Conservation (phyloP, 768 basidiomycete species). For the Lenzites betulinus region DNA sequence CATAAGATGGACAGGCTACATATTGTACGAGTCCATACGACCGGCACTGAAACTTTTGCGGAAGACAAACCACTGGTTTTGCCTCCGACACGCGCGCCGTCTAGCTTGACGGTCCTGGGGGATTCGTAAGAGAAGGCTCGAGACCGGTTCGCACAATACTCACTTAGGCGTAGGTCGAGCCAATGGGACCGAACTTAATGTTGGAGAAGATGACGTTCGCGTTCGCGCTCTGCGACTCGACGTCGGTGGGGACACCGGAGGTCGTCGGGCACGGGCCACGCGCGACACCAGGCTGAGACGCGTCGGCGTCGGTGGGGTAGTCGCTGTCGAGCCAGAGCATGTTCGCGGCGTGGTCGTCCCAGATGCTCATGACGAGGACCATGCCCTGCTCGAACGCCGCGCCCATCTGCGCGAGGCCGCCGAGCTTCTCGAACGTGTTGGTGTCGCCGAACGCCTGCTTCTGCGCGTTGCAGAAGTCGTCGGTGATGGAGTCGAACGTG, state of each 20-base stretch:
- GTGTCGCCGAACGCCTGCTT: slow-evolving; percentile 49
- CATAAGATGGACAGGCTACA: too few species aligned
- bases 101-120: background rate
- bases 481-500: slow-evolving; percentile 49
- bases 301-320: slow-evolving; percentile 27
- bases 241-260: slow-evolving; percentile 47
- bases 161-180: slow-evolving; percentile 41
- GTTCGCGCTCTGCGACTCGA: slow-evolving; percentile 42
- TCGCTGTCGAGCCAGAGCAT: slow-evolving; percentile 33
- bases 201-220: slow-evolving; percentile 54
- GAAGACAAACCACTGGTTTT: too few species aligned
- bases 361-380: slow-evolving; percentile 51
- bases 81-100: background rate
- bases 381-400: slow-evolving; percentile 42
- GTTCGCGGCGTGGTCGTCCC: slow-evolving; percentile 54
- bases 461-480: slow-evolving; percentile 47
- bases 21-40: too few species aligned
- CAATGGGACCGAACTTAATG: slow-evolving; percentile 54
- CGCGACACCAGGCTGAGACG: slow-evolving; percentile 43
- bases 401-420: slow-evolving; percentile 41
- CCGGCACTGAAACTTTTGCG: too few species aligned
- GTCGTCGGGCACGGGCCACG: slow-evolving; percentile 53
- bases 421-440: slow-evolving; percentile 42
- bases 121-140: too few species aligned
- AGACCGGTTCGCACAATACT: background rate